Evolutionary conservation across 306 rosid species (phyloP), one percentile per base, ranked within the genome.

Genomic region (Sphenostylis stenocarpa): DNA sequence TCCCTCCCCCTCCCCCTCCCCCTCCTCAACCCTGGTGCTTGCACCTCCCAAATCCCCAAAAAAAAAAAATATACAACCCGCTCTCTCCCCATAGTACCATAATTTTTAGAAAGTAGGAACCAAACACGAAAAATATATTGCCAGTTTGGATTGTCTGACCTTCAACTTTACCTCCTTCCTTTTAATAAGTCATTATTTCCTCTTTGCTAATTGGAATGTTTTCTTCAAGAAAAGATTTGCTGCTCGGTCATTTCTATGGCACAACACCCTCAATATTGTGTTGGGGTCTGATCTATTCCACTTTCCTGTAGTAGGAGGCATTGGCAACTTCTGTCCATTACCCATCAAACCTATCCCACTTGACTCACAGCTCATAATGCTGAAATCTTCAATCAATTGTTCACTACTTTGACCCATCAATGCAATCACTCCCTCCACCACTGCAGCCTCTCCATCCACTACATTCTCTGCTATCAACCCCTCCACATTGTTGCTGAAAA

Each of bases 261-360:
- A 95, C 86, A 95, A 70, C 3, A 95, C 97, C 72, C 98, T 89
- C 77, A 95, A 64, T 39, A 95, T 88, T 64, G 98, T 92, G 77
- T 95, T 95, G 2, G 98, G 96, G 57, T 95, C 97, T 17, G 93
- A 66, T 51, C 90, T 83, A 39, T 87, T 86, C 98, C 98, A 95
- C 44, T 87, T 83, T 60, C 97, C 89, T 23, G 97, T 92, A 6
- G 97, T 92, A 11, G 98, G 96, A 82, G 98, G 97, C 98, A 95
- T 90, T 4, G 97, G 97, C 39, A 95, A 73, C 77, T 81, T 90
- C 17, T 85, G 91, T 10, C 93, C 92, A 39, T 85, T 84, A 11
- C 89, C 91, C 82, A 83, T 81, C 17, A 83, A 63, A 36, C 97
- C 93, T 15, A 89, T 80, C 24, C 91, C 93, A 62, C 96, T 95